Evolutionary conservation across 192 early-diverging fungal species (phyloP), one percentile per base, ranked within the genome.

Genomic region (Backusella macrospora): DNA sequence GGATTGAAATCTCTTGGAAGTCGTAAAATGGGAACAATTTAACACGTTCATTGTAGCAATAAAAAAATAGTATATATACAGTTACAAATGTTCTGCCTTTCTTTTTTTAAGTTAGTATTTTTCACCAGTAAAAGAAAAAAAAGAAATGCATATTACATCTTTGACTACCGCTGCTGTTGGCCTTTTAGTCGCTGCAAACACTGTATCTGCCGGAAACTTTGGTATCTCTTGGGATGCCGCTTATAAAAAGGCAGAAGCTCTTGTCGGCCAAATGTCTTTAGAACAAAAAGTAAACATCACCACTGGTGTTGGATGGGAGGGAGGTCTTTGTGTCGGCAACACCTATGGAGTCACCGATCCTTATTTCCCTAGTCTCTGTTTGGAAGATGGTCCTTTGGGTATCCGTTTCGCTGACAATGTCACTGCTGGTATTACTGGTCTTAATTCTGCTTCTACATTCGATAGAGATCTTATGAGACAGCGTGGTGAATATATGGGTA

Each of bases 361-460:
- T 46, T 73, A 76, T 23, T 87, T 86, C 71, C 78, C 77, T 44
- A 79, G 81, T 34, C 72, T 90, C 12, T 83, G 74, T 6, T 43
- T 69, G 7, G 67, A 75, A 69, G 74, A 70, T 75, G 40, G 64
- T 38, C 73, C 73, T 67, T 16, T 74, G 18, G 73, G 73, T 47
- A 62, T 87, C 16, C 79, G 85, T 34, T 78, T 73, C 16, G 81
- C 80, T 1, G 38, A 42, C 73, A 71, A 74, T 43, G 76, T 81
- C 43, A 87, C 86, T 6, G 76, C 70, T 12, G 88, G 89, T 68
- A 43, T 82, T n/a, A 64, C 87, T 59, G 74, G 80, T 37, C 82
- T 85, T 59, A 90, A 91, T 72, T 77, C 81, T 34, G 90, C 90
- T n/a, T 75, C 89, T 1, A 86, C 90, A 12, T 91, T 86, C 67